Conservation (phyloP, 495 filamentous ascomycete genomes). For the Cetradonia linearis region DNA sequence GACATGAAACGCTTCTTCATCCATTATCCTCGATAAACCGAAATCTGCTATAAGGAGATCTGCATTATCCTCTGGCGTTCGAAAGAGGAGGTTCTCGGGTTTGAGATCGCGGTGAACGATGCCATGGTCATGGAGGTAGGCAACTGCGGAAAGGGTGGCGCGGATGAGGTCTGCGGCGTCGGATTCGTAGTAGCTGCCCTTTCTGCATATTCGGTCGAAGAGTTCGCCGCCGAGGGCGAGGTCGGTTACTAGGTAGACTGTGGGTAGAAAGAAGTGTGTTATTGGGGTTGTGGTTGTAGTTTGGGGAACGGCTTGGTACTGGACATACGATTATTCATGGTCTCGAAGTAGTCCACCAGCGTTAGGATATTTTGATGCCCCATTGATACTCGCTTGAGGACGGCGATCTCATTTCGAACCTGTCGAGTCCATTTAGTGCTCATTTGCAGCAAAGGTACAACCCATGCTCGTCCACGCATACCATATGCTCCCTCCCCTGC, state of each 20-base stretch:
- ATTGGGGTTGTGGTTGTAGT: background rate
- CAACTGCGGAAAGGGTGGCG: constrained; percentile 90
- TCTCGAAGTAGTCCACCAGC: constrained; percentile 97
- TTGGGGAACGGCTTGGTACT: background rate
- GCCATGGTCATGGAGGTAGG: constrained; percentile 95
- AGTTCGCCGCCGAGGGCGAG: constrained; percentile 93
- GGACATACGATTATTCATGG: constrained; percentile 81
- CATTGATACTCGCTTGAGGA: constrained; percentile 93
- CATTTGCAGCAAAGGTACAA: background rate
- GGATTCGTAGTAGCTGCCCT: constrained; percentile 95
- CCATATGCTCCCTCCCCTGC: constrained; percentile 97
- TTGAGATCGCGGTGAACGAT: constrained; percentile 86
- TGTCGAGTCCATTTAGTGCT: constrained; percentile 29
- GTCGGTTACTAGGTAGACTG: constrained; percentile 93
- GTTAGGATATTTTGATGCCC: constrained; percentile 97
- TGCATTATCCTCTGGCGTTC: constrained; percentile 48
- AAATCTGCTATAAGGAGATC: constrained; percentile 93
- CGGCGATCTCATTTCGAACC: constrained; percentile 97
- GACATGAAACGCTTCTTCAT: constrained; percentile 97
- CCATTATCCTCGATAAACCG: constrained; percentile 90
- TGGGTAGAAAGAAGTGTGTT: background rate
- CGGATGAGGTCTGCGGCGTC: constrained; percentile 93
- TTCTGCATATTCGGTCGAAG: constrained; percentile 96
- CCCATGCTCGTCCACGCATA: constrained; percentile 32
- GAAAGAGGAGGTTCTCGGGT: constrained; percentile 45